Conservation (phyloP, 305 asterid species). For the Coffea humblotiana region DNA sequence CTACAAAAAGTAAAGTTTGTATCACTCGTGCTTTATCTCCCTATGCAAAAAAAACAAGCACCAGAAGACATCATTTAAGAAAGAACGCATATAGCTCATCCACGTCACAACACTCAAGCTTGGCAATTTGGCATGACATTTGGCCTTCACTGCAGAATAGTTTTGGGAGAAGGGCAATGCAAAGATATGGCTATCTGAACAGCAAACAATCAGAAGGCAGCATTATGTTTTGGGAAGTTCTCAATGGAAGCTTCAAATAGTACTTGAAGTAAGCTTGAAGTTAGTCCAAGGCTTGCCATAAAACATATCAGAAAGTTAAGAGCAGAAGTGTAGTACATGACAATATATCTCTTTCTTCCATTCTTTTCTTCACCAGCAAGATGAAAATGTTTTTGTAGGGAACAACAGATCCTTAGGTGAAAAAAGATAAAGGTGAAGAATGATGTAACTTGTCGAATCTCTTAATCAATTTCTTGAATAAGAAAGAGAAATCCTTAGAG, state of each 20-base stretch:
- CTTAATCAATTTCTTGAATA: background rate
- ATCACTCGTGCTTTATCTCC: constrained; percentile 92
- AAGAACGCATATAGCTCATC: background rate
- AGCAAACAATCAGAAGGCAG: background rate
- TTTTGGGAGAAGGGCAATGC: background rate
- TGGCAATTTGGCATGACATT: background rate
- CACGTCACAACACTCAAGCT: background rate
- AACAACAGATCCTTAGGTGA: background rate
- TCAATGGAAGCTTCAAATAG: background rate
- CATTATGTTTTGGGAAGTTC: background rate
- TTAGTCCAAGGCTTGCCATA: background rate
- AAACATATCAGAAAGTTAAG: background rate
- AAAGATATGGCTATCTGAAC: background rate
- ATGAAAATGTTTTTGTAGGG: background rate
- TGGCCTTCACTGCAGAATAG: background rate
- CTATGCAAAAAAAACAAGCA: constrained; percentile 35
- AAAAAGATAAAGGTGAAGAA: background rate
- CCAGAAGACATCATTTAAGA: background rate
- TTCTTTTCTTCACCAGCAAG: background rate
- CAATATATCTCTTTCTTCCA: background rate
- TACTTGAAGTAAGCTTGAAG: background rate
- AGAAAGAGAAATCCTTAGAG: background rate
- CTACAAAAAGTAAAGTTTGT: constrained; percentile 87
- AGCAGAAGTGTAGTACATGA: background rate
- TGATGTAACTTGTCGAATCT: background rate